Evolutionary conservation across 164 flowering plant genomes (phyloP), one percentile per base, ranked within the genome.

Genomic region (Protea cynaroides): DNA sequence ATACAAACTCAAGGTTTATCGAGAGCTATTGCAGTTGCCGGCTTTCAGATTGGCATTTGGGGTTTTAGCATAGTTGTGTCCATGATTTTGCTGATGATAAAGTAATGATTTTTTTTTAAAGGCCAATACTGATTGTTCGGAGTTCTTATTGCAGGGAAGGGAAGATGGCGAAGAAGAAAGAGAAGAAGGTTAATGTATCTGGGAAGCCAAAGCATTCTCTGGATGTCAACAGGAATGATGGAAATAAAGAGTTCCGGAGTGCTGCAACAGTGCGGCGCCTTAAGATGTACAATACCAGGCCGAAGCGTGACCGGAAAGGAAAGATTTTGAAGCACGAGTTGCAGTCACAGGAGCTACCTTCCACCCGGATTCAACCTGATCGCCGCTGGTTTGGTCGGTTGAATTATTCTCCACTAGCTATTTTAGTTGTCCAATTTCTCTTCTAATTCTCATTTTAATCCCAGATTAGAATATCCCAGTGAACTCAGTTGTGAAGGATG

Each of bases 121-220:
- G 49, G 4, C 8, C 12, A 15, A 3, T 17, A 13, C 18, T 49
- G 40, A 57, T 17, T n/a, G n/a, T 0, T 29, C 5, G 34, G 34
- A 22, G 14, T 47, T 38, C 1, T 52, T 11, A 13, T 52, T 67
- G 19, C 22, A 53, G 70, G 21, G 43, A 7, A 56, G 47, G 43
- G n/a, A 74, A 68, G 63, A 86, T 85, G 97, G 83, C 50, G 76
- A 82, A 81, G 81, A 84, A 69, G 77, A 90, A 77, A 51, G 94
- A 86, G 85, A 82, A 47, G 80, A 83, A 69, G 36, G 84, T 78
- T 59, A 83, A 83, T 38, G 80, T 85, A 0, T 89, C 95, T 4
- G 95, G 95, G 0, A 90, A 90, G 75, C 96, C 98, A 55, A 93
- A 89, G 81, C 98, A 93, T 65, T 93, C 98, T 19, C 79, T 90